phyloP scores from a whole-genome alignment of 1,284 basidiomycete species.

The Lentinula novae-zelandiae region DNA sequence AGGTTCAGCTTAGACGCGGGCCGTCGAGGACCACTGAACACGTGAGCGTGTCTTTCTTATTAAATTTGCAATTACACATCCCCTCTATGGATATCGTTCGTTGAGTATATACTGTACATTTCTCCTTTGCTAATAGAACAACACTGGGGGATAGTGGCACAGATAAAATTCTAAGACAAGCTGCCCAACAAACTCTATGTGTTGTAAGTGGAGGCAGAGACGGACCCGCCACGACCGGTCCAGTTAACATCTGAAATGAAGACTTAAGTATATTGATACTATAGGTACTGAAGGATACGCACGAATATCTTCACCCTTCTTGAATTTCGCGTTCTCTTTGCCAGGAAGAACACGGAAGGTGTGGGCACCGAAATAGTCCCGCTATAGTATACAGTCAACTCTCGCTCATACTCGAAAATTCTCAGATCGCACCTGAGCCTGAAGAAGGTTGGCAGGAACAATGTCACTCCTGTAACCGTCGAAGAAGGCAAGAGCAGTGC shows the following conservation, averaged over 20 bases:
- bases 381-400: constrained; percentile 43
- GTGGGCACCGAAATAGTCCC: constrained; percentile 92
- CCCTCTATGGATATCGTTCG: background rate
- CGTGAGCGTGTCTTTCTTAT: background rate
- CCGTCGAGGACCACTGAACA: background rate
- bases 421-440: constrained; percentile 69
- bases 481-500: constrained; percentile 97
- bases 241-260: constrained; percentile 71
- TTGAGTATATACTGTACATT: constrained; percentile 8
- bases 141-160: background rate
- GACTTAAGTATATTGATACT: constrained; percentile 10
- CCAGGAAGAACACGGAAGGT: constrained; percentile 91
- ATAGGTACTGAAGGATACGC: constrained; percentile 29
- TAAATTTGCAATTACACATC: background rate
- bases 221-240: constrained; percentile 92
- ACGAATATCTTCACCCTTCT: constrained; percentile 86
- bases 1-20: background rate
- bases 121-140: background rate
- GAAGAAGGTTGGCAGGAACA: constrained; percentile 92
- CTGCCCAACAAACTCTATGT: constrained; percentile 49
- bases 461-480: constrained; percentile 95
- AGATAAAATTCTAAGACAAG: background rate
- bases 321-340: constrained; percentile 81
- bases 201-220: constrained; percentile 90
- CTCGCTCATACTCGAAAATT: background rate